Evolutionary conservation across 2,329 filamentous ascomycete species (phyloP).

Genomic region (Spiromastix sp.): DNA sequence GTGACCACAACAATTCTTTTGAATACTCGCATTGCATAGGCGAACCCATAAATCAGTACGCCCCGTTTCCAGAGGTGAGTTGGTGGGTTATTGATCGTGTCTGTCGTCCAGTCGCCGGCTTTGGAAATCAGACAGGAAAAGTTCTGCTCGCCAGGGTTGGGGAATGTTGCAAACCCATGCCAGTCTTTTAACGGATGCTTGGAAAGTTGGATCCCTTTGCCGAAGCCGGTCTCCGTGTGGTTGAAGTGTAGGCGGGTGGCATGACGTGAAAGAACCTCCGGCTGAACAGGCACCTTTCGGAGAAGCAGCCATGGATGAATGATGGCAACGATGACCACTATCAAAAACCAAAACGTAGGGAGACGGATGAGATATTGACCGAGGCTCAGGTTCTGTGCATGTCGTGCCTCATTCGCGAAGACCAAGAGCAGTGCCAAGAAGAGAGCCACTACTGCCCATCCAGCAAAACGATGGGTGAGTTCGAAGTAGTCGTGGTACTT

Average conservation of each 20-base stretch:
- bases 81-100: constrained; percentile 52
- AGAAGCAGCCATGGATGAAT: constrained; percentile 65
- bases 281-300: constrained; percentile 54
- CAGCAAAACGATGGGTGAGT: constrained; percentile 58
- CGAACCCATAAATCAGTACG: constrained; percentile 55
- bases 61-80: constrained; percentile 58
- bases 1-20: constrained; percentile 55
- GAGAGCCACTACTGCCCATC: constrained; percentile 56
- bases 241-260: constrained; percentile 61
- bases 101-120: constrained; percentile 64
- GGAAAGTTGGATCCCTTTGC: constrained; percentile 50
- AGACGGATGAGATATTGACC: constrained; percentile 33
- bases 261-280: constrained; percentile 60
- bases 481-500: constrained; percentile 61
- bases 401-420: constrained; percentile 36
- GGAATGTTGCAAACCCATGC: constrained; percentile 67
- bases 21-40: constrained; percentile 58
- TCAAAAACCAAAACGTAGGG: constrained; percentile 58
- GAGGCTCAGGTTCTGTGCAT: constrained; percentile 23
- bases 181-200: constrained; percentile 57
- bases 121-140: constrained; percentile 63
- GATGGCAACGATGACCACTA: constrained; percentile 53
- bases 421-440: constrained; percentile 57
- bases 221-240: constrained; percentile 49
- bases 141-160: constrained; percentile 44